Evolutionary conservation across 352 stramenopile species (phyloP).

Genomic region (Phytophthora palmivora): DNA sequence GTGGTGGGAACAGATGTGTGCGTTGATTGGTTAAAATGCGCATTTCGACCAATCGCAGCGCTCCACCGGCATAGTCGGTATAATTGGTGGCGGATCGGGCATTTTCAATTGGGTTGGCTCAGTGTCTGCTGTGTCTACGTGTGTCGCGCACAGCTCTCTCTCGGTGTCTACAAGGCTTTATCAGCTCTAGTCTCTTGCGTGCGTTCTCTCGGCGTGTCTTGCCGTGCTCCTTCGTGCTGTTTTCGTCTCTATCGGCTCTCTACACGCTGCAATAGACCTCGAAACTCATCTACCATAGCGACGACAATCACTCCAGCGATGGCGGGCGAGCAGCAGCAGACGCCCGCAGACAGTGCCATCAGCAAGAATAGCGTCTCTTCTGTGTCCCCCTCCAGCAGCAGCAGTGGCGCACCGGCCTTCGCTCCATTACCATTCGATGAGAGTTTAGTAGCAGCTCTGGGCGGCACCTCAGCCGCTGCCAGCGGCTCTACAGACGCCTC

Average conservation of each 20-base stretch:
- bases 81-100: slow-evolving; percentile 39
- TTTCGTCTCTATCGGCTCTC: neutral
- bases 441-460: slow-evolving; percentile 47
- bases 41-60: slow-evolving; percentile 25
- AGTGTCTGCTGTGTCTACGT: neutral
- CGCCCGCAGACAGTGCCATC: slow-evolving; percentile 4
- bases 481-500: slow-evolving; percentile 5
- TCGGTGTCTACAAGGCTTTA: neutral
- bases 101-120: slow-evolving; percentile 27
- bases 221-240: neutral
- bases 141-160: slow-evolving; percentile 9
- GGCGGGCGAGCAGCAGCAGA: slow-evolving; percentile 35
- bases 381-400: slow-evolving; percentile 18
- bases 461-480: slow-evolving; percentile 14
- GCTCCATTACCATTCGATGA: slow-evolving; percentile 65
- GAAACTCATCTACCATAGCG: slow-evolving; percentile 6
- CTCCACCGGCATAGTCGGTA: slow-evolving; percentile 19
- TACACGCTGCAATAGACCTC: slow-evolving; percentile 4
- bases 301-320: slow-evolving; percentile 26
- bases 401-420: slow-evolving; percentile 29
- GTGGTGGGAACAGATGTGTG: neutral
- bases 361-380: slow-evolving; percentile 20
- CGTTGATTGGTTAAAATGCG: slow-evolving; percentile 4
- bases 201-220: neutral
- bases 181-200: neutral